Evolutionary conservation across 331 rosid genomes (phyloP).

Genomic region (Erythrophleum ivorense): DNA sequence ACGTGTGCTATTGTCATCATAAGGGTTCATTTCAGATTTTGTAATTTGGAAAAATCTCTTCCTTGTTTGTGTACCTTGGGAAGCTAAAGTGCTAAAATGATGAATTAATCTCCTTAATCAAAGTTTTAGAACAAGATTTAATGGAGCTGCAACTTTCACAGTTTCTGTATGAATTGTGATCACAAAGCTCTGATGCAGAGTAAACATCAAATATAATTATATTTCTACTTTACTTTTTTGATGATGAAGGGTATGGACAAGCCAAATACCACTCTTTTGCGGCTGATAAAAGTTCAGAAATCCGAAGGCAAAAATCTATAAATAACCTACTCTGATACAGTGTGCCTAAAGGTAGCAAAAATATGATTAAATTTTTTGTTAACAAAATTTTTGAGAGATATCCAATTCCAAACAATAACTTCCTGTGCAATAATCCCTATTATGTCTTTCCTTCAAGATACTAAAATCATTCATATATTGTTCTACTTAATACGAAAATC

Average conservation of each 20-base stretch:
- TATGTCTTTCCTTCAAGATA: background rate
- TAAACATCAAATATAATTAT: background rate
- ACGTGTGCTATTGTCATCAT: background rate
- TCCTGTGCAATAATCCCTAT: background rate
- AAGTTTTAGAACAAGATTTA: background rate
- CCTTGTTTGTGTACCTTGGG: constrained; percentile 8
- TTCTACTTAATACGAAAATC: background rate
- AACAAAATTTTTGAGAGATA: background rate
- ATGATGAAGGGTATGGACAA: background rate
- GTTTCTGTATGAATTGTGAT: background rate
- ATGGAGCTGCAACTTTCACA: background rate
- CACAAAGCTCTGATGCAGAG: background rate
- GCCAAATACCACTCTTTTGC: background rate
- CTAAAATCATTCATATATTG: background rate
- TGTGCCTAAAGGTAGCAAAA: background rate
- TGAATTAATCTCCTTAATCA: background rate
- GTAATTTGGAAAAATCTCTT: constrained; percentile 6
- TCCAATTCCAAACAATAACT: background rate
- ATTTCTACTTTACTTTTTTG: background rate
- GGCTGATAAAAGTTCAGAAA: background rate
- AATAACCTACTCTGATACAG: background rate
- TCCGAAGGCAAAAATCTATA: background rate
- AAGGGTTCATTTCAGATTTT: constrained; percentile 26
- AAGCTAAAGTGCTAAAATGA: constrained; percentile 20
- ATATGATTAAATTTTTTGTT: background rate